Evolutionary conservation across 139 green algal genomes (phyloP).

Genomic region (Chlorella sp.): DNA sequence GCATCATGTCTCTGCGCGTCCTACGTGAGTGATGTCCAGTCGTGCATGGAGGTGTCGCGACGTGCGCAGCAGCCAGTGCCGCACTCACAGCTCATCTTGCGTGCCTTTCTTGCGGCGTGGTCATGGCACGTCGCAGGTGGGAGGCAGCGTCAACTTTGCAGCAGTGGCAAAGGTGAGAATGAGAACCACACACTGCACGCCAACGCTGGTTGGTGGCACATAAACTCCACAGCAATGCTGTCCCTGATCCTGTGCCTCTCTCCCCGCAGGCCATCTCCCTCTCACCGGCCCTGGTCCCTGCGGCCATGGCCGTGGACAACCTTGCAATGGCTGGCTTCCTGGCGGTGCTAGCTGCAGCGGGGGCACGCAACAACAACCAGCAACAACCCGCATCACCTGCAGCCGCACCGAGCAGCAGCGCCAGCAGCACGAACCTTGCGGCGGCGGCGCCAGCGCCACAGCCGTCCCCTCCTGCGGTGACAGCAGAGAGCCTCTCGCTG

Average conservation of each 20-base stretch:
- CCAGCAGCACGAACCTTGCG: too few relatives aligned
- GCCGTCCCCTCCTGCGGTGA: neutral
- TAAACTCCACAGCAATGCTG: neutral
- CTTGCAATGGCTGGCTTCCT: slow-evolving; percentile 68
- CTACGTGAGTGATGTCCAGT: too few relatives aligned
- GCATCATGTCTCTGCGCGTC: slow-evolving; percentile 52
- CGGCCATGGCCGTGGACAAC: slow-evolving; percentile 72
- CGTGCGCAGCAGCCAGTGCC: too few relatives aligned
- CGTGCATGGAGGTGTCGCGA: too few relatives aligned
- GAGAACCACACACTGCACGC: neutral
- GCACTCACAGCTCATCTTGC: too few relatives aligned
- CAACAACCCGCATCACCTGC: neutral
- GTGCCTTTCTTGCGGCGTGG: too few relatives aligned
- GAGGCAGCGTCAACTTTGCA: slow-evolving; percentile 75
- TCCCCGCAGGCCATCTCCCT: neutral
- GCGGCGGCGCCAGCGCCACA: too few relatives aligned
- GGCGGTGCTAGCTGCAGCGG: slow-evolving; percentile 31
- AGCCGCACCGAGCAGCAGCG: neutral
- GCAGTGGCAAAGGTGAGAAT: slow-evolving; percentile 38
- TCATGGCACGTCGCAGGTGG: slow-evolving; percentile 74
- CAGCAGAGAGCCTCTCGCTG: slow-evolving; percentile 25
- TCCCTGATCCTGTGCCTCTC: neutral
- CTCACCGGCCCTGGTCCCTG: slow-evolving; percentile 25
- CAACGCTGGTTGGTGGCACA: too few relatives aligned
- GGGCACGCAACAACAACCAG: neutral